Percentiles rank a stretch among this genome's conserved stretches.
phyloP scores from a whole-genome alignment of 805 yeast species.

The Maudiozyma serrabonitensis region DNA sequence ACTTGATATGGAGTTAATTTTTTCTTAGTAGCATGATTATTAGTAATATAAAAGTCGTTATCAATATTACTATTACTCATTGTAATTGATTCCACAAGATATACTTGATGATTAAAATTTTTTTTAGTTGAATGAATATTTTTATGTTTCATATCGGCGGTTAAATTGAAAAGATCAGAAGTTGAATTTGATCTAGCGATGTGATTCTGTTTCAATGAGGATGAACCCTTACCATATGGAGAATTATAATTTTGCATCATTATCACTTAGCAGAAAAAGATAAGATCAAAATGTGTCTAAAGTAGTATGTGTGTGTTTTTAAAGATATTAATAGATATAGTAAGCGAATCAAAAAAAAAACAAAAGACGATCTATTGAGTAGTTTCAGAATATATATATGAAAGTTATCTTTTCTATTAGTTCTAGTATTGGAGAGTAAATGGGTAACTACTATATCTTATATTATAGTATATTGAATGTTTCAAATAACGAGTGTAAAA shows the following conservation, averaged over 20 bases:
- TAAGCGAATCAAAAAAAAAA: too few relatives aligned
- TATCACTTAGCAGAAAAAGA: background rate
- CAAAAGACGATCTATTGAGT: too few relatives aligned
- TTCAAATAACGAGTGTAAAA: too few relatives aligned
- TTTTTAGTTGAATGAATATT: background rate
- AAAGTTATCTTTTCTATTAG: too few relatives aligned
- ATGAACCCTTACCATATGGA: background rate
- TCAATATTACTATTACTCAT: background rate
- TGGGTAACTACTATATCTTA: too few relatives aligned
- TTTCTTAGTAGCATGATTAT: background rate
- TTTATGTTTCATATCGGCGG: background rate
- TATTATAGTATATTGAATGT: too few relatives aligned
- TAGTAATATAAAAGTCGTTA: slow-evolving; percentile 1
- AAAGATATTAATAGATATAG: too few relatives aligned
- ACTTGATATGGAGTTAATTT: slow-evolving; percentile 23
- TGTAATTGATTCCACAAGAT: background rate
- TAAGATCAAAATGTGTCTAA: background rate
- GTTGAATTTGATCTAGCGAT: slow-evolving; percentile 6
- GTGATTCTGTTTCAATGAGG: background rate
- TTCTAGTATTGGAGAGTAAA: too few relatives aligned
- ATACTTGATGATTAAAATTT: background rate
- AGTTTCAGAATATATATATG: too few relatives aligned
- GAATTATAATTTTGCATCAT: background rate
- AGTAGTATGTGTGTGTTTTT: too few relatives aligned
- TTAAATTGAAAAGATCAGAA: slow-evolving; percentile 3